Evolutionary conservation across 2,329 filamentous ascomycete species (phyloP).

Genomic region (Sporothrix mexicana): DNA sequence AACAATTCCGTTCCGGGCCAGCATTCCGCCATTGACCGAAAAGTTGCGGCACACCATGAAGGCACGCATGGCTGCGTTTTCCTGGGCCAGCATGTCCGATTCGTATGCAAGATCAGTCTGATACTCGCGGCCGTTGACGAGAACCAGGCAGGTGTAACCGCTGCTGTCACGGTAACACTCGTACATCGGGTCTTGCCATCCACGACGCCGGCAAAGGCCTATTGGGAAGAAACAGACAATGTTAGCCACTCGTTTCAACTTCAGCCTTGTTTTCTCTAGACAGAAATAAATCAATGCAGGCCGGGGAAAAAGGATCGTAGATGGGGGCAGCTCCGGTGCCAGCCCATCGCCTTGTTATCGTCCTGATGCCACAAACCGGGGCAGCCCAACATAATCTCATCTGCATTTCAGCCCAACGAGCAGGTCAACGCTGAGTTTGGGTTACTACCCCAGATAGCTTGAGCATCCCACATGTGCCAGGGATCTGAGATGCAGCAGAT

Average conservation of each 20-base stretch:
- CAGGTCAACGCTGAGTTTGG: constrained; percentile 24
- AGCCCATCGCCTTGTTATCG: constrained; percentile 4
- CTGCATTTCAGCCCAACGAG: constrained; percentile 48
- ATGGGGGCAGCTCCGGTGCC: background rate
- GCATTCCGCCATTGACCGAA: constrained; percentile 94
- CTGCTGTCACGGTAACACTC: constrained; percentile 75
- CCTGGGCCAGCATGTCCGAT: constrained; percentile 80
- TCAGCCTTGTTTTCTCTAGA: background rate
- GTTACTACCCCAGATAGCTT: constrained; percentile 24
- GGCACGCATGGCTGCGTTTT: constrained; percentile 92
- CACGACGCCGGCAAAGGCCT: constrained; percentile 94
- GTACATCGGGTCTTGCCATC: constrained; percentile 91
- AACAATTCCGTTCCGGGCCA: constrained; percentile 70
- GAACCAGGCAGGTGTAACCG: constrained; percentile 87
- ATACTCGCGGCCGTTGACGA: constrained; percentile 96
- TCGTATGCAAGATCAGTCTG: constrained; percentile 87
- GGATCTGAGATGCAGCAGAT: constrained; percentile 30
- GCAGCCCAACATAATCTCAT: constrained; percentile 39
- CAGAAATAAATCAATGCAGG: background rate
- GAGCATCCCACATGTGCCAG: constrained; percentile 20
- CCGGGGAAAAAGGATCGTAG: background rate
- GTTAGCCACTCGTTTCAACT: constrained; percentile 24
- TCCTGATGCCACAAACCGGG: constrained; percentile 27
- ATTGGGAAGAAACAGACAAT: constrained; percentile 46
- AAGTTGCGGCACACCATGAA: constrained; percentile 99